Percentiles rank a stretch among this genome's conserved stretches.
phyloP scores from a whole-genome alignment of 345 rosid genomes.

The Rhizophora mangle region DNA sequence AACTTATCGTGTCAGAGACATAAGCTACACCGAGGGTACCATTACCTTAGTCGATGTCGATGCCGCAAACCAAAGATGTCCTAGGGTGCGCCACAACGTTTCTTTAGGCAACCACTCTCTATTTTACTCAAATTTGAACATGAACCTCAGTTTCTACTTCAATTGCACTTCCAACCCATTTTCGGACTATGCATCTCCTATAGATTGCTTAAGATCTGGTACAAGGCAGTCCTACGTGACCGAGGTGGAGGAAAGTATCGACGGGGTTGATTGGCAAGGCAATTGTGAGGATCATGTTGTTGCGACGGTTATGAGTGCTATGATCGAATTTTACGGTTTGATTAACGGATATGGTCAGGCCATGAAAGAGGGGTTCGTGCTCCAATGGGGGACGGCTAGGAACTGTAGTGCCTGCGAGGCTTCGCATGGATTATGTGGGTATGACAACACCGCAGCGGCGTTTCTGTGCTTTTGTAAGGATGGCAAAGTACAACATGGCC shows the following conservation, averaged over 20 bases:
- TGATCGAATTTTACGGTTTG: neutral
- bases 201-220: slow-evolving; percentile 4
- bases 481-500: neutral
- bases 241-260: neutral
- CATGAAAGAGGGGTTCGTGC: slow-evolving; percentile 17
- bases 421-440: slow-evolving; percentile 24
- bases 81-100: slow-evolving; percentile 26
- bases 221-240: slow-evolving; percentile 10
- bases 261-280: neutral
- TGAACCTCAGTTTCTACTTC: slow-evolving; percentile 31
- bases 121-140: neutral
- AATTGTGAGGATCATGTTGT: slow-evolving; percentile 16
- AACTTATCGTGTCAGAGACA: slow-evolving; percentile 6
- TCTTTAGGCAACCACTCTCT: slow-evolving; percentile 16
- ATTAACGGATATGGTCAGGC: neutral
- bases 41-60: slow-evolving; percentile 21
- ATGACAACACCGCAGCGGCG: fast-evolving
- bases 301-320: slow-evolving; percentile 14
- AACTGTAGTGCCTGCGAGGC: slow-evolving; percentile 21
- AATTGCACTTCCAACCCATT: slow-evolving; percentile 20
- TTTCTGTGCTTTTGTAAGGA: slow-evolving; percentile 20
- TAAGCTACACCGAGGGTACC: neutral
- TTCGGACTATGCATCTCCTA: neutral
- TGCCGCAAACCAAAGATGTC: neutral
- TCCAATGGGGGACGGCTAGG: slow-evolving; percentile 16